These are phyloP conservation scores for Chalaropsis ovoidea DNA, from an alignment of 2,329 filamentous ascomycete species.

Conservation along the genomic window DNA sequence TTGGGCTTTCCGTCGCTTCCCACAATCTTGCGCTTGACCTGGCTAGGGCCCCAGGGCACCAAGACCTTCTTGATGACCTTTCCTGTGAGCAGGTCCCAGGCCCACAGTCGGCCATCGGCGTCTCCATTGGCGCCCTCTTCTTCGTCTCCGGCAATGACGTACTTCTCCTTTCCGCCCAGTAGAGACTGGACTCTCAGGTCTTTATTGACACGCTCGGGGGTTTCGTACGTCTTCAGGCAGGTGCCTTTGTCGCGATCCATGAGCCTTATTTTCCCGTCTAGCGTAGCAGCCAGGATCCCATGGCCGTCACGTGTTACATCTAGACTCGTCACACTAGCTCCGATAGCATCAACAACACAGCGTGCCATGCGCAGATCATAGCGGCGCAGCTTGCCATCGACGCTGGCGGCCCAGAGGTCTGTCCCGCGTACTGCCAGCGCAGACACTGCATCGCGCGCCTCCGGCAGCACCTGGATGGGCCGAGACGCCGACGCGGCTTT, in stretches of 20 bases:
- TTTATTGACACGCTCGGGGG: slow-evolving; percentile 50
- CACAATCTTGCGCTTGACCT: slow-evolving; percentile 43
- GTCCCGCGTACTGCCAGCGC: slow-evolving; percentile 40
- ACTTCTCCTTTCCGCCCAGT: slow-evolving; percentile 64
- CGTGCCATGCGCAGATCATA: slow-evolving; percentile 76
- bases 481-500: slow-evolving; percentile 42
- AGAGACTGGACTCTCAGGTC: slow-evolving; percentile 65
- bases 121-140: slow-evolving; percentile 31
- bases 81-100: slow-evolving; percentile 76
- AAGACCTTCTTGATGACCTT: slow-evolving; percentile 53
- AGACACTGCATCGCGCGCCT: slow-evolving; percentile 61
- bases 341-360: slow-evolving; percentile 59
- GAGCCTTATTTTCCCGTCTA: slow-evolving; percentile 68
- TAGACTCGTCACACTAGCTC: slow-evolving; percentile 64
- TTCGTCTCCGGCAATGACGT: slow-evolving; percentile 74
- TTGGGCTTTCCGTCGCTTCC: slow-evolving; percentile 53
- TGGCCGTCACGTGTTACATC: slow-evolving; percentile 60
- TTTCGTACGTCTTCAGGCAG: slow-evolving; percentile 61
- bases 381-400: slow-evolving; percentile 69
- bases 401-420: slow-evolving; percentile 63
- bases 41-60: slow-evolving; percentile 47
- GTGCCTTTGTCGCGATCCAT: slow-evolving; percentile 69
- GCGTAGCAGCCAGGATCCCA: slow-evolving; percentile 59
- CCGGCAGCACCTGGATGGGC: slow-evolving; percentile 61
- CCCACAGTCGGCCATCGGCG: slow-evolving; percentile 51